phyloP scores from a whole-genome alignment of 371 early-diverging fungal genomes.

The Choanephora cucurbitarum region DNA sequence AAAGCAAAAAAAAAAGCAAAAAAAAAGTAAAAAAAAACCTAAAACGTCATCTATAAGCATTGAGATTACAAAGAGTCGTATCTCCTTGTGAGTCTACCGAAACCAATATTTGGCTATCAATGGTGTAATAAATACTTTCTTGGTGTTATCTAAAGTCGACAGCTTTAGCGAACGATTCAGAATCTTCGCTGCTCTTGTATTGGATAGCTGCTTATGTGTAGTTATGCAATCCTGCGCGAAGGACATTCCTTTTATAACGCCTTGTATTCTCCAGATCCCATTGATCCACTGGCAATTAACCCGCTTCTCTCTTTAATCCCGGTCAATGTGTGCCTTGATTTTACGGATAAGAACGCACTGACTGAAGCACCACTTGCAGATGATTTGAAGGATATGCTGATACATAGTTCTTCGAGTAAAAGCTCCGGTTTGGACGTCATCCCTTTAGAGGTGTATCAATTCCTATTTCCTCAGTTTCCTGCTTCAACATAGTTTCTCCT shows the following conservation, averaged over 20 bases:
- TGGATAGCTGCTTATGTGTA: neutral
- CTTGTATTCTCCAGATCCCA: conserved; percentile 11
- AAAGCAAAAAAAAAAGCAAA: no score
- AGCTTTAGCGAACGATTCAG: conserved; percentile 15
- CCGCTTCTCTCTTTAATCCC: neutral
- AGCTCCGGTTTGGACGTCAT: conserved; percentile 37
- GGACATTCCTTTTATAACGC: conserved; percentile 4
- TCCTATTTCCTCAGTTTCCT: neutral
- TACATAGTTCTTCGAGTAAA: conserved; percentile 10
- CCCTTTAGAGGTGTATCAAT: conserved; percentile 30
- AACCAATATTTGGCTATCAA: no score
- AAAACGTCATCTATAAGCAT: no score
- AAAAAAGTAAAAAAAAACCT: no score
- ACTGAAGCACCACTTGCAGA: neutral
- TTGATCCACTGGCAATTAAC: neutral
- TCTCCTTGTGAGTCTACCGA: no score
- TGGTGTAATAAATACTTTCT: conserved; percentile 31
- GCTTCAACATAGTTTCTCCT: conserved; percentile 4
- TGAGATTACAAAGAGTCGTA: no score
- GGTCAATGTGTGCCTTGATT: neutral
- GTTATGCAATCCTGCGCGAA: conserved; percentile 1
- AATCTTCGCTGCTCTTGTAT: neutral
- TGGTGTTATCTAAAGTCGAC: conserved; percentile 11
- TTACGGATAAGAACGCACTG: neutral
- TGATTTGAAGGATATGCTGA: neutral